Percentiles rank a stretch among this genome's conserved stretches.
Conservation (phyloP, 805 yeast genomes). For the Grigorovia jiainica region DNA sequence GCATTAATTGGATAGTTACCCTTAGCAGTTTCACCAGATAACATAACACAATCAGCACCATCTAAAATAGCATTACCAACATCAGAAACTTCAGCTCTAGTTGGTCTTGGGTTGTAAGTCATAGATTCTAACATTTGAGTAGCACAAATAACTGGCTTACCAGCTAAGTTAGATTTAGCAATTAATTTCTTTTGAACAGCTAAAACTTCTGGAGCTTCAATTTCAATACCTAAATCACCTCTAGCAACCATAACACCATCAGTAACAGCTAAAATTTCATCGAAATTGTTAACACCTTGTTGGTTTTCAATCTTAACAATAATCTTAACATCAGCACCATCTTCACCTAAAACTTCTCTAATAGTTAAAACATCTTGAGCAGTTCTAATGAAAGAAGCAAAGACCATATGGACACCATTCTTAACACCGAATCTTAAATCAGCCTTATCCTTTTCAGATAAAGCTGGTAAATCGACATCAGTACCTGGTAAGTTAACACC, state of each 20-base stretch:
- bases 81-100: conserved; percentile 98
- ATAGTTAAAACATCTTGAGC: conserved; percentile 84
- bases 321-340: conserved; percentile 92
- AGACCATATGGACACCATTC: conserved; percentile 96
- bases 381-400: conserved; percentile 96
- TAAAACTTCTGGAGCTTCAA: conserved; percentile 97
- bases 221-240: conserved; percentile 99
- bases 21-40: conserved; percentile 99
- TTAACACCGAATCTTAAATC: conserved; percentile 93
- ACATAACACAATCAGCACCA: conserved; percentile 99
- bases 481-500: conserved; percentile 99
- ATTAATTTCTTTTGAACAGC: conserved; percentile 97
- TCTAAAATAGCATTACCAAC: conserved; percentile 98
- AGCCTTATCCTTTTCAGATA: conserved; percentile 90
- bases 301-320: conserved; percentile 97
- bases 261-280: conserved; percentile 85
- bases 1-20: conserved; percentile 98
- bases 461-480: conserved; percentile 96
- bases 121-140: conserved; percentile 99
- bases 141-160: conserved; percentile 99
- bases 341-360: conserved; percentile 93
- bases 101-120: conserved; percentile 99
- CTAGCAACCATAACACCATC: conserved; percentile 99
- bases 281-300: conserved; percentile 99
- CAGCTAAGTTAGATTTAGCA: conserved; percentile 98